Conservation (phyloP, 495 filamentous ascomycete genomes). For the Delitschia confertaspora region DNA sequence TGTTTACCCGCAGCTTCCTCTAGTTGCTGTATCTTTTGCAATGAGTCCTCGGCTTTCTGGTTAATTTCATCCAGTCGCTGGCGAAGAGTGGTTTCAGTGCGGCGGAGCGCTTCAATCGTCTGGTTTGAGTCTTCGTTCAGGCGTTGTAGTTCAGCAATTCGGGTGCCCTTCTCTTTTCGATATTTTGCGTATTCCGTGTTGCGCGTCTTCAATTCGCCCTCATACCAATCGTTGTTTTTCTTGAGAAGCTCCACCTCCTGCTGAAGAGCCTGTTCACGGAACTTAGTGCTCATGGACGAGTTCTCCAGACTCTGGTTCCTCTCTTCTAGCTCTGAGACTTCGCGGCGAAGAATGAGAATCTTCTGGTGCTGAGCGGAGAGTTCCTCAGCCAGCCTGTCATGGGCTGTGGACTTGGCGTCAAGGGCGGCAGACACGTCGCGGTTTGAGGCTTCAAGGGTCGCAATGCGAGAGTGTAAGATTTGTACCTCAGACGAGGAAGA, state of each 20-base stretch:
- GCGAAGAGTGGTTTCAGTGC: slow-evolving; percentile 70
- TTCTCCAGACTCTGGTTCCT: slow-evolving; percentile 71
- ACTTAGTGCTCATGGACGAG: slow-evolving; percentile 64
- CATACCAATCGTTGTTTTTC: slow-evolving; percentile 85
- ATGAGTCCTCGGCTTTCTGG: slow-evolving; percentile 74
- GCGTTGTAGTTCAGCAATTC: slow-evolving; percentile 78
- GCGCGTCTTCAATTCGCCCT: slow-evolving; percentile 82
- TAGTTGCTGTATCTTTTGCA: slow-evolving; percentile 70
- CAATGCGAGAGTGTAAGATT: slow-evolving; percentile 66
- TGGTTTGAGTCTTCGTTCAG: slow-evolving; percentile 74
- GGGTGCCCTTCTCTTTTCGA: slow-evolving; percentile 86
- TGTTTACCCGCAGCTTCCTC: slow-evolving; percentile 70
- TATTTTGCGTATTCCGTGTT: slow-evolving; percentile 75
- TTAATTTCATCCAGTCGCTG: slow-evolving; percentile 73
- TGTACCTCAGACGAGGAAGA: slow-evolving; percentile 68
- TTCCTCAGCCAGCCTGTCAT: slow-evolving; percentile 77
- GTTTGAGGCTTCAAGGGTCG: slow-evolving; percentile 81
- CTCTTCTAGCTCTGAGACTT: slow-evolving; percentile 71
- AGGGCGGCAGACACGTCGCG: slow-evolving; percentile 78
- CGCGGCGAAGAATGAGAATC: slow-evolving; percentile 67
- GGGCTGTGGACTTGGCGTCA: slow-evolving; percentile 79
- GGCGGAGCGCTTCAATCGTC: slow-evolving; percentile 63
- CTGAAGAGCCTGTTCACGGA: slow-evolving; percentile 77
- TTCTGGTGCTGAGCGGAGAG: slow-evolving; percentile 82
- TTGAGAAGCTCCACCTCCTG: slow-evolving; percentile 82